Conservation (phyloP, 495 filamentous ascomycete genomes). For the Penicillium soppii region DNA sequence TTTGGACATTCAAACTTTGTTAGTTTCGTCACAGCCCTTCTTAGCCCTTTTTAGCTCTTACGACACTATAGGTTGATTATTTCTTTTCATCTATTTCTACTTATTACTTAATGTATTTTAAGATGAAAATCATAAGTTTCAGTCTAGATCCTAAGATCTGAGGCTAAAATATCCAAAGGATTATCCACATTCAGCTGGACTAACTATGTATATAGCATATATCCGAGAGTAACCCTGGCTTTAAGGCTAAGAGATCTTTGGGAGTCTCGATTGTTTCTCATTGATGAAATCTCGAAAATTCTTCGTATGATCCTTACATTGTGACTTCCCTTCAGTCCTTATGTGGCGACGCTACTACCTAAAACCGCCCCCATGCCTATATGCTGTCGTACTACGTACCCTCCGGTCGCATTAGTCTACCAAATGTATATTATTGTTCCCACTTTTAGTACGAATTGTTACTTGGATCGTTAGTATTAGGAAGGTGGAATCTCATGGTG, state of each 20-base stretch:
- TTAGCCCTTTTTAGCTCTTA: too few species aligned
- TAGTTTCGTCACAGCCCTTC: background rate
- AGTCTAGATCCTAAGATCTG: constrained; percentile 12
- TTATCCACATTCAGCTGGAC: constrained; percentile 5
- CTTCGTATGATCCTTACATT: background rate
- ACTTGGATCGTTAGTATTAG: background rate
- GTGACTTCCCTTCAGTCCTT: too few species aligned
- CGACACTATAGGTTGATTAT: background rate
- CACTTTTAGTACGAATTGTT: background rate
- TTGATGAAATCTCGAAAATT: background rate
- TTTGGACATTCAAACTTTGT: background rate
- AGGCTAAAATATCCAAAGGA: constrained; percentile 4
- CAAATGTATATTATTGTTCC: constrained; percentile 1
- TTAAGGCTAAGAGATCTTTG: background rate
- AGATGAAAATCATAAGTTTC: too few species aligned
- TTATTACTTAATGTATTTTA: background rate
- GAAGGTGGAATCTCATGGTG: background rate
- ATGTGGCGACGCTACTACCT: background rate
- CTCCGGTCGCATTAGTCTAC: background rate
- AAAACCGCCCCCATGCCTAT: background rate
- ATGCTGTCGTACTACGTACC: background rate
- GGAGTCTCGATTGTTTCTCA: background rate
- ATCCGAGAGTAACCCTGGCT: background rate
- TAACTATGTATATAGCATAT: too few species aligned
- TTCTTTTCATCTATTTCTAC: too few species aligned